Evolutionary conservation across 2,329 filamentous ascomycete species (phyloP), one percentile per base, ranked within the genome.

Genomic region (Sclerotiophoma versabilis): DNA sequence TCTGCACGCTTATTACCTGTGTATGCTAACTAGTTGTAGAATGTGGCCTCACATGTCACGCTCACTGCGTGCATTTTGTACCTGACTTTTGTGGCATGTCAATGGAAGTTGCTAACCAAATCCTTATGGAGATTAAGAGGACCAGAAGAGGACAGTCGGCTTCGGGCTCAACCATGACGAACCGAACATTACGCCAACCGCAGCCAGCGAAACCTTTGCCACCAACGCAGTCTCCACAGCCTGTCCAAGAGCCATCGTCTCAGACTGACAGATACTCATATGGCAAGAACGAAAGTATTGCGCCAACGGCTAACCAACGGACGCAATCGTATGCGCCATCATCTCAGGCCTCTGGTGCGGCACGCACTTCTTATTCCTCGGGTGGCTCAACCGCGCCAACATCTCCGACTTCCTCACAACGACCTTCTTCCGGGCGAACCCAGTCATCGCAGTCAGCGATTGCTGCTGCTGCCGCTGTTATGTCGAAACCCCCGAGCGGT

Each of bases 51-150:
- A 97, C 93, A 20, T 93, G 91, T 59, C 95, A 99, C 76, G 88
- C 92, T 17, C 84, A 90, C 54, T 99, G 95, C 76, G 91, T 92
- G 17, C 95, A 99, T 76, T 85, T 99, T 64, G 93, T 99, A 26
- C 95, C 95, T 17, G 95, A 99, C 75, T 99, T 99, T 78, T 99
- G 95, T 75, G 95, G 95, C 65, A 99, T 99, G 92, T 96, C 92
- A 23, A 98, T 98, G 95, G 90, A 95, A 52, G 90, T 91, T 30
- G 95, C 95, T 36, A 98, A 97, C 75, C 87, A 96, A 71, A 97
- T 99, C 62, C 77, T 98, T 49, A 89, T 92, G 60, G 91, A 93
- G 43, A 90, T 97, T 65, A 86, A 91, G 69, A 87, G 87, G 43
- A 88, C 90, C 55, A 96, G 93, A 77, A 86, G 87, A 70, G 84